Conservation (phyloP, 129 eudicot species). For the Escallonia rubra region DNA sequence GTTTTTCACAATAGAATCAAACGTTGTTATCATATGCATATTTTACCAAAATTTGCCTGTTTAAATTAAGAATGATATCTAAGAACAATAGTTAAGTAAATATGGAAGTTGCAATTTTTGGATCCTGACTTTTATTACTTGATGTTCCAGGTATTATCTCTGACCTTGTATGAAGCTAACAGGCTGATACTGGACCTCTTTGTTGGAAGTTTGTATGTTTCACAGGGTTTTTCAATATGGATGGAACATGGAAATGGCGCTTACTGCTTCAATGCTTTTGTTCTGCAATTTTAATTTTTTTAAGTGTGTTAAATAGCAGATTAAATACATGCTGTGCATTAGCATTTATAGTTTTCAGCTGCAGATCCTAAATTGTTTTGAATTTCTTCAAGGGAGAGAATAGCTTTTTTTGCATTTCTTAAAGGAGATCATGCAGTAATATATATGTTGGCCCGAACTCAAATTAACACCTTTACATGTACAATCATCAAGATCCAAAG, state of each 20-base stretch:
- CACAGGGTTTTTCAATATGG: conserved; percentile 53
- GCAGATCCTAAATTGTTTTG: background rate
- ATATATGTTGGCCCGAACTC: background rate
- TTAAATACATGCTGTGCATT: conserved; percentile 9
- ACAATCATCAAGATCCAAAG: too few relatives aligned
- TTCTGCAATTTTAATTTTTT: too few relatives aligned
- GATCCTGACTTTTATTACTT: conserved; percentile 47
- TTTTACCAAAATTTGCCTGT: too few relatives aligned
- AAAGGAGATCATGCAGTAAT: background rate
- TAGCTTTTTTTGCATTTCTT: too few relatives aligned
- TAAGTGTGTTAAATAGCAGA: too few relatives aligned
- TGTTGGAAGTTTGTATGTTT: conserved; percentile 75
- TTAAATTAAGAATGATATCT: too few relatives aligned
- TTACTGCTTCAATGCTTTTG: conserved; percentile 31
- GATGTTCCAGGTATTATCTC: conserved; percentile 97
- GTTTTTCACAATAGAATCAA: too few relatives aligned
- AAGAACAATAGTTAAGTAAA: too few relatives aligned
- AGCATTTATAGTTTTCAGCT: background rate
- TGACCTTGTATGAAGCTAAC: conserved; percentile 96
- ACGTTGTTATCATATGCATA: too few relatives aligned
- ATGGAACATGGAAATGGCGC: conserved; percentile 31
- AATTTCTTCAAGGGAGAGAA: too few relatives aligned
- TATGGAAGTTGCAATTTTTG: background rate
- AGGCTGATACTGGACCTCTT: conserved; percentile 82
- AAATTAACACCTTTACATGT: too few relatives aligned